These are phyloP conservation scores for Fusarium liriodendri DNA, from an alignment of 2,329 filamentous ascomycete genomes.

Conservation along the genomic window DNA sequence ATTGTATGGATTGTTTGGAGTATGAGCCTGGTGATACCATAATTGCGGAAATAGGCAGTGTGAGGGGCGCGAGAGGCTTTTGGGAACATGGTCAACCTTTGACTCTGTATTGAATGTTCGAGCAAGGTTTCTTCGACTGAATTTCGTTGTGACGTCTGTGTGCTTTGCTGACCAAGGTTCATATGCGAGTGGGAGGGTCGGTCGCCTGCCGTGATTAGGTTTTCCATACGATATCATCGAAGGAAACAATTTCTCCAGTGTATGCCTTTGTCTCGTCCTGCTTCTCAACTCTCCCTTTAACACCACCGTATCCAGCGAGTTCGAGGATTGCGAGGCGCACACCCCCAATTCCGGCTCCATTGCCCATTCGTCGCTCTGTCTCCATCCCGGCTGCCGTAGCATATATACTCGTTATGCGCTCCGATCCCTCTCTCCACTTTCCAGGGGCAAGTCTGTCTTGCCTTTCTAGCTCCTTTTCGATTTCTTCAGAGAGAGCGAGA, in stretches of 20 bases:
- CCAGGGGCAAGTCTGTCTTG: conserved; percentile 37
- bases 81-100: background rate
- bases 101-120: background rate
- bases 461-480: conserved; percentile 44
- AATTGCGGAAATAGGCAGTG: background rate
- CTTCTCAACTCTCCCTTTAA: conserved; percentile 47
- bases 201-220: conserved; percentile 19
- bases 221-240: conserved; percentile 53
- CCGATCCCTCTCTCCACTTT: conserved; percentile 45
- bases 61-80: background rate
- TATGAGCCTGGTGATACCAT: conserved; percentile 18
- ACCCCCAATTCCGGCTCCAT: conserved; percentile 54
- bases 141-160: background rate
- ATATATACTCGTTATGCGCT: conserved; percentile 47
- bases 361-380: conserved; percentile 44
- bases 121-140: background rate
- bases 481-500: conserved; percentile 36
- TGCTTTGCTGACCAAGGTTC: background rate
- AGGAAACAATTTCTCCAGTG: conserved; percentile 51
- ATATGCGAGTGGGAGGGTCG: background rate
- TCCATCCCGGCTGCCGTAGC: conserved; percentile 54
- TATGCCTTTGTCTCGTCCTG: conserved; percentile 51
- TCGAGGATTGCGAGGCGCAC: conserved; percentile 54
- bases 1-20: background rate
- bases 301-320: conserved; percentile 51